A percentile compares a stretch with the other conserved stretches of the same genome.
Conservation (phyloP, 2,329 filamentous ascomycete genomes). For the Xylariaceae sp. region DNA sequence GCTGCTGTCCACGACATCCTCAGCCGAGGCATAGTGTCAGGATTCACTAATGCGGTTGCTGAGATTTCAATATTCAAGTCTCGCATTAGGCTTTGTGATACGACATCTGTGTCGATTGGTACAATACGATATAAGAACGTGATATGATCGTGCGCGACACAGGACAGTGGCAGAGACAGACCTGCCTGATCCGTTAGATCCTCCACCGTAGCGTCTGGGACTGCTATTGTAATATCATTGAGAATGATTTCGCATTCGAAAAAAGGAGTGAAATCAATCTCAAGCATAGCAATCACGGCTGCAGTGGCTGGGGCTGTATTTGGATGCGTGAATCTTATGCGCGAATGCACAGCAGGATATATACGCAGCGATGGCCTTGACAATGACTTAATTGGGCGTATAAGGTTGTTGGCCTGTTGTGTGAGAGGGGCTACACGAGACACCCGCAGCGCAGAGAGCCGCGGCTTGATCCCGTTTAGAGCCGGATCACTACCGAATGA, state of each 20-base stretch:
- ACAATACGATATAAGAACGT: slow-evolving; percentile 75
- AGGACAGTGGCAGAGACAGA: slow-evolving; percentile 62
- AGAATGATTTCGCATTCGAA: slow-evolving; percentile 71
- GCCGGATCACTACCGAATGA: slow-evolving; percentile 72
- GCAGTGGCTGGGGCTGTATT: slow-evolving; percentile 63
- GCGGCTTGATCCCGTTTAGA: slow-evolving; percentile 66
- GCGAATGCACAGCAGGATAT: slow-evolving; percentile 73
- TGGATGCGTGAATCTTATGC: slow-evolving; percentile 74
- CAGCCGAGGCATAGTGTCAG: slow-evolving; percentile 62
- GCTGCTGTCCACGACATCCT: slow-evolving; percentile 72
- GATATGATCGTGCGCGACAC: slow-evolving; percentile 75
- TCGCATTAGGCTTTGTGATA: slow-evolving; percentile 54
- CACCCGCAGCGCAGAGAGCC: slow-evolving; percentile 75
- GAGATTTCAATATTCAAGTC: slow-evolving; percentile 66
- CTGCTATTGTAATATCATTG: slow-evolving; percentile 61
- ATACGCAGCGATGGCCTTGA: slow-evolving; percentile 69
- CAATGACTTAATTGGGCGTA: slow-evolving; percentile 69
- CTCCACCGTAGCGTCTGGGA: slow-evolving; percentile 65
- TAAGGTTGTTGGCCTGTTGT: slow-evolving; percentile 62
- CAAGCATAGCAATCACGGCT: slow-evolving; percentile 72
- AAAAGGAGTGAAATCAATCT: slow-evolving; percentile 76
- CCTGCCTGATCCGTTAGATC: slow-evolving; percentile 60
- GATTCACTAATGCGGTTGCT: slow-evolving; percentile 63
- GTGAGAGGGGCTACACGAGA: slow-evolving; percentile 75
- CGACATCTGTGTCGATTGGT: slow-evolving; percentile 55